Base-by-base conservation (phyloP, 163 green algal species). In the Chlorella variabilis region DNA sequence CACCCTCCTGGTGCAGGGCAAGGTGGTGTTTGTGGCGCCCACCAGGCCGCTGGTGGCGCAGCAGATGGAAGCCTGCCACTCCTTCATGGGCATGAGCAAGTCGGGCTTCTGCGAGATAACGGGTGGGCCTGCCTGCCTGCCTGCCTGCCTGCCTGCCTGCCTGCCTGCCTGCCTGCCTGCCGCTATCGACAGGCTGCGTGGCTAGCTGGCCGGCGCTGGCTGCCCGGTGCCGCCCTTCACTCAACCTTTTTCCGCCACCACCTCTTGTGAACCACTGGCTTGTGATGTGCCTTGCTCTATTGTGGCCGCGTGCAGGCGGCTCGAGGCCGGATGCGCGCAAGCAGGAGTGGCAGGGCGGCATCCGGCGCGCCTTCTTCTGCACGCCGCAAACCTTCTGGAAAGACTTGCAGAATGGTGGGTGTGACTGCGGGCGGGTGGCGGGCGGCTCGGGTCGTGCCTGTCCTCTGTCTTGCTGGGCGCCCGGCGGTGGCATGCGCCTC, bases 11-110 rank as follows among this genome's bases (percentile, higher is more conserved):
- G 6, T 54, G 71, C 89, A 94, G 86, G 92, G 94, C 78, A 98
- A 98, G 89, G 79, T 98, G 0, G 91, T 98, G 62, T 99, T 99
- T 79, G 78, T 95, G 48, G 95, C 96, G 25, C 96, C 96, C n/a
- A 99, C 96, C n/a, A 89, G 88, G 75, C 96, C 96, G 29, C 91
- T 99, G 45, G 96, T 98, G 34, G 81, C 90, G 42, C 96, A 99
- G 90, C 96, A 99, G 89, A 88, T 95, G 42, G 74, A 91, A 21
- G 95, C 95, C 17, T 98, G 92, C 88, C 81, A 89, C 63, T 65
- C 86, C 18, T 93, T 94, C 80, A 94, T 95, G 81, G 90, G 91
- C 67, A 90, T 98, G 51, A 83, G 81, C 27, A 83, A 90, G 81
- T 62, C 75, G 20, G 68, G 61, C 4, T 66, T 88, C 7, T 79